Evolutionary conservation across 208 protist genomes (phyloP).

Genomic region (Porcisia deanei): DNA sequence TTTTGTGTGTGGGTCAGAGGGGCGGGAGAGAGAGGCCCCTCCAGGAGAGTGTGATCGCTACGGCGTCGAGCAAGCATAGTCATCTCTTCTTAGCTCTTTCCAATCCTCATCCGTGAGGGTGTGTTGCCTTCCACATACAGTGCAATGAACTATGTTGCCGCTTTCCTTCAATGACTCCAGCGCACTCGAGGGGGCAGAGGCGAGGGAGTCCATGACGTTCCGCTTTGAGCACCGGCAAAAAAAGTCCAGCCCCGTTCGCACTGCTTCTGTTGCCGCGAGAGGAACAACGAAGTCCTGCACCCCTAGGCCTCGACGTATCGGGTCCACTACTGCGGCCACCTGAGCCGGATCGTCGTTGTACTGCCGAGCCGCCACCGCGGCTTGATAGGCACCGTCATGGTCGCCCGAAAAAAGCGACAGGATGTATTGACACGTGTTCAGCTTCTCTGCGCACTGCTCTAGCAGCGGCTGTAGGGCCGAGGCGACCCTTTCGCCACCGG

Average conservation of each 20-base stretch:
- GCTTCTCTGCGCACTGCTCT: conserved; percentile 20
- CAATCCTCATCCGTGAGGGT: conserved; percentile 37
- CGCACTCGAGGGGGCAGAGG: conserved; percentile 12
- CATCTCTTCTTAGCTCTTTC: conserved; percentile 28
- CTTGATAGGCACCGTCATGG: conserved; percentile 56
- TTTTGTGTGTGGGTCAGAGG: neutral
- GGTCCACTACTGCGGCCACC: conserved; percentile 52
- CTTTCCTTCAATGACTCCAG: conserved; percentile 16
- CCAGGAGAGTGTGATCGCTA: neutral
- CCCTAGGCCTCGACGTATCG: conserved; percentile 39
- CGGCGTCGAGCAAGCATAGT: neutral
- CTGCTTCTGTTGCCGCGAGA: conserved; percentile 33
- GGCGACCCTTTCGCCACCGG: neutral
- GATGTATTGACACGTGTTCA: conserved; percentile 55
- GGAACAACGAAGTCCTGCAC: conserved; percentile 29
- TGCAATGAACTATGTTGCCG: conserved; percentile 30
- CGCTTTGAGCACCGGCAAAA: conserved; percentile 79
- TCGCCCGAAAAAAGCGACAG: conserved; percentile 74
- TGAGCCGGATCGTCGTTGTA: conserved; percentile 44
- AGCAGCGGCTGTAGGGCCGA: conserved; percentile 23
- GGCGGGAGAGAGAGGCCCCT: neutral
- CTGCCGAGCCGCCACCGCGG: conserved; percentile 54
- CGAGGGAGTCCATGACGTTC: conserved; percentile 42
- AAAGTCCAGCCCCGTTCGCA: conserved; percentile 73
- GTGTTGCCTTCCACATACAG: conserved; percentile 49